phyloP scores from a whole-genome alignment of 2,329 filamentous ascomycete genomes.

The Pezicula carpinea region DNA sequence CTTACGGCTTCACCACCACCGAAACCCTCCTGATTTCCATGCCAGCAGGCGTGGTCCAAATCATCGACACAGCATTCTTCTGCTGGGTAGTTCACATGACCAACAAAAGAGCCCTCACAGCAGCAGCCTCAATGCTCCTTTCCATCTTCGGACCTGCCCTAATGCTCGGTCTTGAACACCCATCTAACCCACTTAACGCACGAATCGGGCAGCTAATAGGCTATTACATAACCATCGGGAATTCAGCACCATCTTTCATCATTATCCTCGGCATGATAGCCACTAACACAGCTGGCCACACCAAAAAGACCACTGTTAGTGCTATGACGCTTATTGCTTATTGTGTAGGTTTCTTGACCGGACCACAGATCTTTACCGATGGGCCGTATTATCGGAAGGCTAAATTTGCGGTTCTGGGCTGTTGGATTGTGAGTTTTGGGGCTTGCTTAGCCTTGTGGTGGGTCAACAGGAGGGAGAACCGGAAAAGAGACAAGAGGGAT shows the following conservation, averaged over 20 bases:
- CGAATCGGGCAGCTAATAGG: background rate
- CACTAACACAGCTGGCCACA: background rate
- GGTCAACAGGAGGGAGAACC: conserved; percentile 5
- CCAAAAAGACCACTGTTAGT: conserved; percentile 1
- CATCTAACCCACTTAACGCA: background rate
- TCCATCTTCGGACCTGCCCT: no score
- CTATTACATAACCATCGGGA: background rate
- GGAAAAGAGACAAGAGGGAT: conserved; percentile 1
- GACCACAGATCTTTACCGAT: background rate
- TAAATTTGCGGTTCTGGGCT: background rate
- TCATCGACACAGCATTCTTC: background rate
- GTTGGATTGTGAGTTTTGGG: background rate
- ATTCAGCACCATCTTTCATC: background rate
- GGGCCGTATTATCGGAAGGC: background rate
- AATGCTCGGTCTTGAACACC: no score
- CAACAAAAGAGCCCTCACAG: background rate
- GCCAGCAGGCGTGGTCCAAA: conserved; percentile 2
- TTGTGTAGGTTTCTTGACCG: background rate
- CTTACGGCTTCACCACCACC: background rate
- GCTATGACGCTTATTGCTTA: background rate
- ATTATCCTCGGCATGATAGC: background rate
- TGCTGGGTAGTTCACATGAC: background rate
- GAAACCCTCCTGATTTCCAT: conserved; percentile 1
- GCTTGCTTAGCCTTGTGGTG: background rate
- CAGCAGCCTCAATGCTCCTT: background rate